Base-by-base conservation (phyloP, 1,139 yeast species). In the Pichia sp. region DNA sequence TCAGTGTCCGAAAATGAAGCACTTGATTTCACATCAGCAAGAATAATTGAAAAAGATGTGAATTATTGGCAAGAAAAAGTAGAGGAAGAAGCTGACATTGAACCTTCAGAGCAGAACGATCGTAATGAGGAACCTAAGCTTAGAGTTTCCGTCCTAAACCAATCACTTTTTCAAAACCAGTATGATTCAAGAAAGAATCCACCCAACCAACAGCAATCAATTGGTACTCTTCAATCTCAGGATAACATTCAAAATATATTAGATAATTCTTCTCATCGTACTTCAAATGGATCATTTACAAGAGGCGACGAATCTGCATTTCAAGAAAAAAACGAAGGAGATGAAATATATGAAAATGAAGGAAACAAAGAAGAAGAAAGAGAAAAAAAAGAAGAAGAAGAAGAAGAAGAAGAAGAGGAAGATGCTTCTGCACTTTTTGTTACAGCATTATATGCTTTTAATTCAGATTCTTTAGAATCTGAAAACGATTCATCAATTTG, bases 391-490 rank as follows among this genome's bases (percentile, higher is more conserved):
- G 57, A 55, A 23, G 56, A 52, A 11, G 59, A 55, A 27, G 66
- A 63, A 44, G 62, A n/a, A 23, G 48, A 41, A 2, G 45, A 36
- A 3, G 57, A 55, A 23, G 56, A 52, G 9, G 59, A 55, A 27
- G 66, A 63, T 45, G 62, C 65, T 2, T 63, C 66, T 3, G 66
- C 66, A 23, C 51, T 62, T 26, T 79, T 78, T 58, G 76, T 78
- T 24, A 66, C 77, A 53, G 92, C 97, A 0, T 70, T 85, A 18
- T 96, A 88, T 62, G 72, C 89, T 3, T 90, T 90, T 62, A 89
- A 86, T 60, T 76, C 96, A 0, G 60, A 77, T 0, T 70, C 88
- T 0, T 69, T 88, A 45, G 82, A 82, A 58, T 71, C 82, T 22
- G 76, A 76, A 50, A 77, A 78, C 54, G 95, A 80, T 54, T 76